Conservation (phyloP, 2,329 filamentous ascomycete genomes). For the Fusarium paranaense region DNA sequence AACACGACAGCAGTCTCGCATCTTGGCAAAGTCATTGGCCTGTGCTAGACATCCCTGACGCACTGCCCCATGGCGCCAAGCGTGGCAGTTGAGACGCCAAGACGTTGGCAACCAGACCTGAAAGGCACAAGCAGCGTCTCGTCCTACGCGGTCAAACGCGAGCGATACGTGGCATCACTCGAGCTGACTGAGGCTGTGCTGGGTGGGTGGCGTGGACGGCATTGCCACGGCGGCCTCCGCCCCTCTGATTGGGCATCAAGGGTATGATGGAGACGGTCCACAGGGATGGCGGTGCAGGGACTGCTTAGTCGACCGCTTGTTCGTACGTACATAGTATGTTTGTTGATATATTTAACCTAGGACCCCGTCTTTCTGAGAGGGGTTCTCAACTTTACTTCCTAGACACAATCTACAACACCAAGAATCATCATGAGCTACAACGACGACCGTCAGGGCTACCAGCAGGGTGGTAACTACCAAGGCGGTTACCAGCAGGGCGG, state of each 20-base stretch:
- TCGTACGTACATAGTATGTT: background rate
- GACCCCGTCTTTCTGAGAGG: background rate
- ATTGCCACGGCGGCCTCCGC: background rate
- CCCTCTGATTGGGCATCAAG: background rate
- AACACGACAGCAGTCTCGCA: background rate
- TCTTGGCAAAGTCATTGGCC: background rate
- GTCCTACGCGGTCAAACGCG: background rate
- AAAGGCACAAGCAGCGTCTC: background rate
- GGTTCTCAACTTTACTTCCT: background rate
- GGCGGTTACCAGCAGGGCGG: background rate
- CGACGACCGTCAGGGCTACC: background rate
- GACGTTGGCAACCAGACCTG: background rate
- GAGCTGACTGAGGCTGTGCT: background rate
- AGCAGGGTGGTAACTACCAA: background rate
- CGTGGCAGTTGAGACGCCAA: background rate
- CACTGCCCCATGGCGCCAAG: background rate
- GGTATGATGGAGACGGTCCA: background rate
- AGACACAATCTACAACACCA: background rate
- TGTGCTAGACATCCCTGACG: background rate
- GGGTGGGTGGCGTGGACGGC: background rate
- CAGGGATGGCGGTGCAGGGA: background rate
- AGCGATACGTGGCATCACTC: background rate
- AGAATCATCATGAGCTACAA: conserved; percentile 1
- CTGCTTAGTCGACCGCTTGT: background rate
- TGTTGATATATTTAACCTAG: background rate